A percentile compares a stretch with the other conserved stretches of the same genome.
Conservation (phyloP, 176 grass and related monocot species). For the Pharus latifolius region DNA sequence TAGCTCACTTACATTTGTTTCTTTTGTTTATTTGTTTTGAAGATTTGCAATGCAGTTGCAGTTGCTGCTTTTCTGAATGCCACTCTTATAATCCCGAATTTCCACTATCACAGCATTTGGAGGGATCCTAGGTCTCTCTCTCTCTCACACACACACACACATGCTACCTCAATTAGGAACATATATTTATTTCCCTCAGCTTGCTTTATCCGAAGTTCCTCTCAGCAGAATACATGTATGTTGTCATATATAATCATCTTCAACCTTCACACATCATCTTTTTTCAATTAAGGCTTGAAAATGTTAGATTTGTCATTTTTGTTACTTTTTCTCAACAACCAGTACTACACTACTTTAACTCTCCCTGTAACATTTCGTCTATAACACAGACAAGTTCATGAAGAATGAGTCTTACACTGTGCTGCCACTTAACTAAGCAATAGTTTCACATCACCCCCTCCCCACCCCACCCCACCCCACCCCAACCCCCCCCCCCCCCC, state of each 20-base stretch:
- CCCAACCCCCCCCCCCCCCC: too few relatives aligned
- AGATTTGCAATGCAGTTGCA: slow-evolving; percentile 99
- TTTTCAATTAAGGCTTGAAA: neutral
- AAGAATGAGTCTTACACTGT: neutral
- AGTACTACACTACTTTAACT: neutral
- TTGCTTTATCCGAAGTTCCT: too few relatives aligned
- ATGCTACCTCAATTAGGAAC: too few relatives aligned
- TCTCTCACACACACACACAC: neutral
- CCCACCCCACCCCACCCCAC: too few relatives aligned
- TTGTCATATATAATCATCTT: too few relatives aligned
- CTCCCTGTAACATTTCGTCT: neutral
- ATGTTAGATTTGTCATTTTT: neutral
- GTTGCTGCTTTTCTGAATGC: slow-evolving; percentile 97
- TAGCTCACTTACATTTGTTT: slow-evolving; percentile 19
- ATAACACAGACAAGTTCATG: neutral
- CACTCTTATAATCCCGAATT: slow-evolving; percentile 90
- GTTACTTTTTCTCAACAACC: neutral
- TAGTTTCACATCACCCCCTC: neutral
- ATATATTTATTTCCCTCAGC: too few relatives aligned
- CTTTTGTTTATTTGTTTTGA: slow-evolving; percentile 12
- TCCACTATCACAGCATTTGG: slow-evolving; percentile 99
- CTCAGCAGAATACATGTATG: too few relatives aligned
- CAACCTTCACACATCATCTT: too few relatives aligned
- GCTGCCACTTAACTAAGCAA: neutral
- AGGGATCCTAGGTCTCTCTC: slow-evolving; percentile 82